Base-by-base conservation (phyloP, 805 yeast species). In the Saccharomycopsis babjevae region DNA sequence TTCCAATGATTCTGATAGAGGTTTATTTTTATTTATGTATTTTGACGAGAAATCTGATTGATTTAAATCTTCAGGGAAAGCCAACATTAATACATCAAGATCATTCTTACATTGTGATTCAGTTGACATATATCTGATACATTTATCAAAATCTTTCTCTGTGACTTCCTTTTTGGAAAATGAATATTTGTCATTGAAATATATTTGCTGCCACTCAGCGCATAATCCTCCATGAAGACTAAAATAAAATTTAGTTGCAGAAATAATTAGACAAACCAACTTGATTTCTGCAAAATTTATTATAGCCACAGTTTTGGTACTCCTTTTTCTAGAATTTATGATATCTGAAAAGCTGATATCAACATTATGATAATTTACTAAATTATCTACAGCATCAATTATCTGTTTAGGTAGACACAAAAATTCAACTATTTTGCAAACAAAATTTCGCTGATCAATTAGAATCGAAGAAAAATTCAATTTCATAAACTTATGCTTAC, bases 401-500 rank as follows among this genome's bases (percentile, higher is more conserved):
- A 99, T 94, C 78, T 96, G 97, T 72, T 94, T 98, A 0, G 99
- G 97, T 67, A 97, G 83, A 76, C 73, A 34, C 77, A 69, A 0
- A 68, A 59, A 30, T 79, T 78, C 1, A 85, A 66, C 46, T 79
- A 80, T 2, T 84, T 75, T 0, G 91, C 82, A 5, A 84, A 65
- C 16, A 79, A 68, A 52, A 79, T 65, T 52, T 79, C 79, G 3
- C 75, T 69, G 3, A 78, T 70, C 1, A 76, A 61, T 60, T 74
- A 74, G 59, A 81, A 72, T 3, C 82, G 54, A 6, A 79, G 65
- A 2, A 81, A 79, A 22, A 32, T 16, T 42, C 15, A 59, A 64
- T 7, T 54, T 32, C 39, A 32, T 34, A 32, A 54, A 18, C 15
- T 54, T 36, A 30, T 34, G 39, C 13, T 20, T 20, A 6, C 38